A percentile compares a stretch with the other conserved stretches of the same genome.
Evolutionary conservation across 2,329 filamentous ascomycete genomes (phyloP).

Genomic region (Chalaropsis ovoidea): DNA sequence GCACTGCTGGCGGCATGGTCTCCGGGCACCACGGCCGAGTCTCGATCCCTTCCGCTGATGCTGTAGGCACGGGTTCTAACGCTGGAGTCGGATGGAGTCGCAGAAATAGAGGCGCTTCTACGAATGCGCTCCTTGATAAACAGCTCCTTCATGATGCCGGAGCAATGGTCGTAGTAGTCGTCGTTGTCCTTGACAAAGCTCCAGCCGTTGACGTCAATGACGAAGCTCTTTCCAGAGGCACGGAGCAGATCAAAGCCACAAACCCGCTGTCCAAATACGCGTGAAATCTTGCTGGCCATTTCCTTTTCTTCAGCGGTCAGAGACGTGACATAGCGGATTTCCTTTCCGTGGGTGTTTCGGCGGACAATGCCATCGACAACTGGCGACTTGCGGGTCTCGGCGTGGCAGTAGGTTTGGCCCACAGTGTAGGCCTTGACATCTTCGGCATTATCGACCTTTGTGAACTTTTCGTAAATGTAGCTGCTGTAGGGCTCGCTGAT

Average conservation of each 20-base stretch:
- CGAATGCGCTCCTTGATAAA: constrained; percentile 67
- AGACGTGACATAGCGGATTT: constrained; percentile 86
- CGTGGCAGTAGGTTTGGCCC: constrained; percentile 83
- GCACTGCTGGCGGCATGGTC: neutral
- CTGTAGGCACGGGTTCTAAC: constrained; percentile 6
- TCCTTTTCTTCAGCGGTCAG: constrained; percentile 69
- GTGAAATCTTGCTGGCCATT: constrained; percentile 82
- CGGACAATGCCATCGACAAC: constrained; percentile 94
- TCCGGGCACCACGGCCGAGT: constrained; percentile 1
- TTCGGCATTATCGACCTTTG: constrained; percentile 92
- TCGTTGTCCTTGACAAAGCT: constrained; percentile 99
- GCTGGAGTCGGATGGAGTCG: constrained; percentile 36
- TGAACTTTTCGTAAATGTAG: constrained; percentile 95
- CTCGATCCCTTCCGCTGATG: neutral
- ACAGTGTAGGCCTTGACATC: constrained; percentile 99
- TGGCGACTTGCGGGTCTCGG: constrained; percentile 92
- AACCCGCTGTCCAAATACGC: constrained; percentile 84
- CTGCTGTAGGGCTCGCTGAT: constrained; percentile 72
- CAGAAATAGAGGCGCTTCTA: constrained; percentile 47
- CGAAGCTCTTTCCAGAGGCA: constrained; percentile 80
- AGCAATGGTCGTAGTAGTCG: constrained; percentile 89
- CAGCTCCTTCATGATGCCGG: constrained; percentile 74
- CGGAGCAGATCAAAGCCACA: constrained; percentile 93
- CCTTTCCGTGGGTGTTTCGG: constrained; percentile 93
- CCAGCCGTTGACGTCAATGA: constrained; percentile 99